Percentiles rank a stretch among this genome's conserved stretches.
These are phyloP conservation scores for Nothophytophthora sp. DNA, from an alignment of 352 stramenopile genomes.

Conservation along the genomic window DNA sequence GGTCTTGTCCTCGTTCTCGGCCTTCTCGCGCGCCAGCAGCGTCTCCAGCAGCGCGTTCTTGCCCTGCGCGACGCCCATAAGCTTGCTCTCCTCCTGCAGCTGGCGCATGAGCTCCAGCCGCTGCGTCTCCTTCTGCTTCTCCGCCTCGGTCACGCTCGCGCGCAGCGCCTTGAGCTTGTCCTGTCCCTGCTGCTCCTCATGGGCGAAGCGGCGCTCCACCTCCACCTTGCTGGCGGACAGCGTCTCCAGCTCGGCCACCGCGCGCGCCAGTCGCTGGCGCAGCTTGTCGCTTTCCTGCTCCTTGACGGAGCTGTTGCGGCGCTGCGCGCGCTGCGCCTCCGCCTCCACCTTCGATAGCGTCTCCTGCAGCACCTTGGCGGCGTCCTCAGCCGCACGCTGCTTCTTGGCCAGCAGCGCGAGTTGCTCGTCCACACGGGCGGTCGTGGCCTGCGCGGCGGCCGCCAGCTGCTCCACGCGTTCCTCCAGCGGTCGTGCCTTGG, in stretches of 20 bases:
- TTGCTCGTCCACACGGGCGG: constrained; percentile 53
- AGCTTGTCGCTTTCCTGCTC: constrained; percentile 42
- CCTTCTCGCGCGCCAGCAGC: constrained; percentile 63
- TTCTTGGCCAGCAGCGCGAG: constrained; percentile 50
- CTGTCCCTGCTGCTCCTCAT: constrained; percentile 55
- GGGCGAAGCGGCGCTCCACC: constrained; percentile 45
- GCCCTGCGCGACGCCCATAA: constrained; percentile 65
- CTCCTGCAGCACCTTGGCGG: constrained; percentile 40
- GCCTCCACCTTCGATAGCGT: constrained; percentile 42
- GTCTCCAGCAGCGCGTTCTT: constrained; percentile 59
- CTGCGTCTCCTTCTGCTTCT: constrained; percentile 52
- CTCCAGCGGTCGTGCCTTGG: constrained; percentile 61
- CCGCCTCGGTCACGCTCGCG: constrained; percentile 36
- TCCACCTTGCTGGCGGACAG: constrained; percentile 41
- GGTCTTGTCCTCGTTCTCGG: constrained; percentile 56
- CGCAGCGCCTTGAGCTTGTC: constrained; percentile 48
- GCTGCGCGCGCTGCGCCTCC: constrained; percentile 33
- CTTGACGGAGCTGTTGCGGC: constrained; percentile 16
- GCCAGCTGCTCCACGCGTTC: constrained; percentile 54
- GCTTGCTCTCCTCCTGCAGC: constrained; percentile 60
- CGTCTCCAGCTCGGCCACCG: constrained; percentile 49
- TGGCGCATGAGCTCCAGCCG: constrained; percentile 54
- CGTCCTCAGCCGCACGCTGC: constrained; percentile 61
- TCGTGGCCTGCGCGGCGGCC: constrained; percentile 44
- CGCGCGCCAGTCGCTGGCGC: constrained; percentile 49